Percentiles rank a stretch among this genome's conserved stretches.
phyloP scores from a whole-genome alignment of 768 basidiomycete genomes.

The Termitomyces titanicus region DNA sequence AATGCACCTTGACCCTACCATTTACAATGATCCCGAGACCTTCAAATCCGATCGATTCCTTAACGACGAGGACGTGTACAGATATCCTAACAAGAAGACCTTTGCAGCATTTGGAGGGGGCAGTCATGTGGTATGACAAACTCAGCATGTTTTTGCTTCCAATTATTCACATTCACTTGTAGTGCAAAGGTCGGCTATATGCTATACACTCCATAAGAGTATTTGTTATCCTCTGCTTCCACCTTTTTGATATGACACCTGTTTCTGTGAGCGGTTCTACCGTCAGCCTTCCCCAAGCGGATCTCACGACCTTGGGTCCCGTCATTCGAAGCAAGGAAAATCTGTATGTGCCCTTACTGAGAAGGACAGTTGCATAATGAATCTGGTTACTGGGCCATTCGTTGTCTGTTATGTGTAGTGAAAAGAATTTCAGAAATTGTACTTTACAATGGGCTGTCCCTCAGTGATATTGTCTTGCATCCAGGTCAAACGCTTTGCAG shows the following conservation, averaged over 20 bases:
- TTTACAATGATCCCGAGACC: slow-evolving; percentile 3
- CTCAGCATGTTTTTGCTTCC: too few species aligned
- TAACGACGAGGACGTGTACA: background rate
- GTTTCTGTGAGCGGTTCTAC: slow-evolving; percentile 4
- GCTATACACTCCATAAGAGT: slow-evolving; percentile 1
- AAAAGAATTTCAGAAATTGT: too few species aligned
- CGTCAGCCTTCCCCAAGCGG: slow-evolving; percentile 1
- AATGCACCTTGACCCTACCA: slow-evolving; percentile 6
- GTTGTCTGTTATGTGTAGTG: too few species aligned
- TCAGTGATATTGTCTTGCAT: too few species aligned
- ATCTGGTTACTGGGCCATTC: too few species aligned
- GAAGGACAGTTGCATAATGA: too few species aligned
- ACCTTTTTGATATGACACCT: slow-evolving; percentile 1
- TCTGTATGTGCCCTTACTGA: too few species aligned
- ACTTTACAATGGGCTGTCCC: too few species aligned
- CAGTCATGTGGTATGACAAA: background rate
- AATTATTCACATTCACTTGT: background rate
- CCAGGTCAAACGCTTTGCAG: too few species aligned
- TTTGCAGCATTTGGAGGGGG: slow-evolving; percentile 5
- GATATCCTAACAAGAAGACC: slow-evolving; percentile 1
- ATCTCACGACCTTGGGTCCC: background rate
- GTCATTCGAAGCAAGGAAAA: slow-evolving; percentile 1
- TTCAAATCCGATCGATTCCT: slow-evolving; percentile 4
- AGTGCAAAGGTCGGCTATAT: slow-evolving; percentile 4
- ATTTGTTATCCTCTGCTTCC: slow-evolving; percentile 2